phyloP scores from a whole-genome alignment of 306 rosid species.

The Vachellia pachyceras region DNA sequence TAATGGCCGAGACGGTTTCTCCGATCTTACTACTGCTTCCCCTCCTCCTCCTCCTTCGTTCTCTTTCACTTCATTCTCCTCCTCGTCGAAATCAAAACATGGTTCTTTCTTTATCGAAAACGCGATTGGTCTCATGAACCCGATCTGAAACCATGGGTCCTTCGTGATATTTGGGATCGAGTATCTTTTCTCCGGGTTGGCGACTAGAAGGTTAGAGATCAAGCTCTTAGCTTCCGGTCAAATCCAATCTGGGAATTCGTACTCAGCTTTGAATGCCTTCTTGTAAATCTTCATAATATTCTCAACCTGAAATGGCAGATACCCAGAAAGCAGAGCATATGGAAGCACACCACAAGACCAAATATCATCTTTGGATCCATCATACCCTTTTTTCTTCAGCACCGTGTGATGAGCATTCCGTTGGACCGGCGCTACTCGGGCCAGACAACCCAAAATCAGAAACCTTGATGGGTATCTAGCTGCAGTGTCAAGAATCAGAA shows the following conservation, averaged over 20 bases:
- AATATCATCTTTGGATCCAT: conserved; percentile 75
- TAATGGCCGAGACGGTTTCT: conserved; percentile 60
- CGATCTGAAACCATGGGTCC: too few relatives aligned
- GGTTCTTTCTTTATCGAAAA: too few relatives aligned
- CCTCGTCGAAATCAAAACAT: conserved; percentile 5
- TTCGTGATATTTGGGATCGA: too few relatives aligned
- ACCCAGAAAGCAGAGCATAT: too few relatives aligned
- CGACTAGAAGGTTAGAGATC: conserved; percentile 65
- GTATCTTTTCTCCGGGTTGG: too few relatives aligned
- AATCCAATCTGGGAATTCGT: conserved; percentile 67
- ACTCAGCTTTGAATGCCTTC: conserved; percentile 69
- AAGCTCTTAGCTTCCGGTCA: conserved; percentile 53
- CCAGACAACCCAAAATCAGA: conserved; percentile 85
- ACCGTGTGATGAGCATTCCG: conserved; percentile 80
- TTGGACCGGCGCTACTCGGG: conserved; percentile 73
- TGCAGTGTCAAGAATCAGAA: too few relatives aligned
- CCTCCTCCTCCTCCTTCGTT: conserved; percentile 17
- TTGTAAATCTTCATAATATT: conserved; percentile 63
- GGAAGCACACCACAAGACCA: conserved; percentile 83
- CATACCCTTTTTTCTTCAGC: conserved; percentile 72
- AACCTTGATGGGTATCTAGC: too few relatives aligned
- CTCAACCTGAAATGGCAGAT: conserved; percentile 71
- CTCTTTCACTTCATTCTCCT: background rate
- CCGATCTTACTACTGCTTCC: conserved; percentile 9
- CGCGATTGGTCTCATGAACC: too few relatives aligned